A percentile compares a stretch with the other conserved stretches of the same genome.
Conservation (phyloP, 495 filamentous ascomycete genomes). For the Paragyromitra xinjiangensis region DNA sequence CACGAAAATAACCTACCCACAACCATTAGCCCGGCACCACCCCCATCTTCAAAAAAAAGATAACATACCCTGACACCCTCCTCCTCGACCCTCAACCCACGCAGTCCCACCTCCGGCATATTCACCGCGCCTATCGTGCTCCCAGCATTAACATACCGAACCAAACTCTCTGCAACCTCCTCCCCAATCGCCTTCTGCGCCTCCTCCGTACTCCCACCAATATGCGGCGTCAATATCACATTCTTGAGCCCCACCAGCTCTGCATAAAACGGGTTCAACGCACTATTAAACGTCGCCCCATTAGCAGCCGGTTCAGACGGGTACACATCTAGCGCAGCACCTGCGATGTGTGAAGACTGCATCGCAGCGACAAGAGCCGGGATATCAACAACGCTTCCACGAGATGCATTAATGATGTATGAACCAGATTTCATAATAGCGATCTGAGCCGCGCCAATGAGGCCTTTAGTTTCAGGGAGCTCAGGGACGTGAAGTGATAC, state of each 20-base stretch:
- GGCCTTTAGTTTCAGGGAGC: constrained; percentile 83
- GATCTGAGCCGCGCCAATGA: constrained; percentile 80
- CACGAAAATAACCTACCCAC: constrained; percentile 79
- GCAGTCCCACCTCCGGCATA: constrained; percentile 88
- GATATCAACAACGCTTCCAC: constrained; percentile 95
- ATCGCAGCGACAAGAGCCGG: constrained; percentile 88
- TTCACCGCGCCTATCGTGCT: constrained; percentile 84
- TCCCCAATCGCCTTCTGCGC: constrained; percentile 94
- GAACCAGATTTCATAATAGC: constrained; percentile 88
- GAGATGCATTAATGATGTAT: constrained; percentile 94
- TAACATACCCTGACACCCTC: constrained; percentile 70
- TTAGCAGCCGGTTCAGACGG: constrained; percentile 92
- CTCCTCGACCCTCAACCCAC: constrained; percentile 86
- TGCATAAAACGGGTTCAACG: constrained; percentile 80
- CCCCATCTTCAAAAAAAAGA: neutral
- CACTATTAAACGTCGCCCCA: constrained; percentile 87
- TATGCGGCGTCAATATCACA: constrained; percentile 92
- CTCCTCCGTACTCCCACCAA: constrained; percentile 94
- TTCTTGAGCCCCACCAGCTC: constrained; percentile 87
- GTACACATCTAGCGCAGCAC: constrained; percentile 94
- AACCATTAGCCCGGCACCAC: constrained; percentile 56
- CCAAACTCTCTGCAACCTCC: constrained; percentile 85
- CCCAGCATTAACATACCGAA: constrained; percentile 92
- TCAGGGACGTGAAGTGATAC: constrained; percentile 94
- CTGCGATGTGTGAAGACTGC: constrained; percentile 84